Evolutionary conservation across 352 stramenopile genomes (phyloP).

Genomic region (Globisporangium irregulare): DNA sequence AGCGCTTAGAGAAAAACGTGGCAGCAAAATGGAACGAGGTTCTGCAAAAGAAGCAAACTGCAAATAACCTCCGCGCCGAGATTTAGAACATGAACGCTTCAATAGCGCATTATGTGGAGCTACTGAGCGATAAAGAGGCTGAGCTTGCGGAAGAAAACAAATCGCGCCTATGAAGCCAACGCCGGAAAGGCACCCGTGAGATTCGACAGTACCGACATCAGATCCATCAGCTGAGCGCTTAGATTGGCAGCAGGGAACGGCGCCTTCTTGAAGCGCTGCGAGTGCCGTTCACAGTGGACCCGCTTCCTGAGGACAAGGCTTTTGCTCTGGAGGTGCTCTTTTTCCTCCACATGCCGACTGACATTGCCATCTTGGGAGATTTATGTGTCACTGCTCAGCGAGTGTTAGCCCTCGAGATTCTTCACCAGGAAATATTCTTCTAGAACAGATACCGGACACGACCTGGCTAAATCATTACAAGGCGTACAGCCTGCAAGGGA

Average conservation of each 20-base stretch:
- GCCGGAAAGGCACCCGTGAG: background rate
- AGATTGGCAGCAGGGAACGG: background rate
- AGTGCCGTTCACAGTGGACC: slow-evolving; percentile 29
- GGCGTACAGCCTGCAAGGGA: background rate
- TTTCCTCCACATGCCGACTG: slow-evolving; percentile 33
- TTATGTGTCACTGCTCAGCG: slow-evolving; percentile 39
- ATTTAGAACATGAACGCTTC: background rate
- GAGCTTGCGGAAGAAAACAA: background rate
- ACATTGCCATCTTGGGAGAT: slow-evolving; percentile 34
- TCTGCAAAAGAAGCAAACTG: background rate
- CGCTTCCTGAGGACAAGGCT: slow-evolving; percentile 22
- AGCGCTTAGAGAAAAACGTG: background rate
- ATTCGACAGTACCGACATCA: background rate
- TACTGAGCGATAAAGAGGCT: background rate
- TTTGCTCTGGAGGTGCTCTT: slow-evolving; percentile 41
- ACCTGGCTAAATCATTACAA: slow-evolving; percentile 27
- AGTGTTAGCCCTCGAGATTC: slow-evolving; percentile 20
- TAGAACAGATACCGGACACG: background rate
- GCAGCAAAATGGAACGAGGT: background rate
- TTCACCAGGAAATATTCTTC: background rate
- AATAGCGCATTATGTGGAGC: background rate
- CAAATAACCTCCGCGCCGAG: background rate
- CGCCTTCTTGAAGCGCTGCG: slow-evolving; percentile 1
- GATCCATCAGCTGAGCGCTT: background rate
- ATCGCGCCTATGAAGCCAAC: background rate